phyloP scores from a whole-genome alignment of 2,329 filamentous ascomycete genomes.

The Phyllosticta citribraziliensis region DNA sequence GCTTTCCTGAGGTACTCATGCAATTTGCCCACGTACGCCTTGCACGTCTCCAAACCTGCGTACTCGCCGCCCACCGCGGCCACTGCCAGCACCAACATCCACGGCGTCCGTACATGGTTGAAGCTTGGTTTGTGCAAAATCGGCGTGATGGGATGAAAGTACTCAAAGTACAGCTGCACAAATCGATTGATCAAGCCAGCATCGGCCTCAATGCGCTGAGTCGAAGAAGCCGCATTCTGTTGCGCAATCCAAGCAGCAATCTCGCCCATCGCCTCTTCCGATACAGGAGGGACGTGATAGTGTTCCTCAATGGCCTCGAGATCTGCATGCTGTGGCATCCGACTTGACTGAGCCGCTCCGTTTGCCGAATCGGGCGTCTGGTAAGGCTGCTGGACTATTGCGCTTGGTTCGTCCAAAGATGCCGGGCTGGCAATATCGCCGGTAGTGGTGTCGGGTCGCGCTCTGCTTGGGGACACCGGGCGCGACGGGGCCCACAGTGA shows the following conservation, averaged over 20 bases:
- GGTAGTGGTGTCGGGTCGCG: not conserved
- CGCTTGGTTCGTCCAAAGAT: not conserved
- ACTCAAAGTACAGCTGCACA: slow-evolving; percentile 1
- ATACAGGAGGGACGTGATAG: not conserved
- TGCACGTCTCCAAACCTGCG: not conserved
- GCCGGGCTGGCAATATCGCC: not conserved
- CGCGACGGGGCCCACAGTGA: not conserved
- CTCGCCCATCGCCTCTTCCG: not conserved
- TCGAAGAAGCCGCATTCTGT: not conserved
- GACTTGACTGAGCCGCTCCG: too few relatives aligned
- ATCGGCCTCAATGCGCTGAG: not conserved
- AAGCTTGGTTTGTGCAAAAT: not conserved
- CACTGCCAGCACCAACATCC: not conserved
- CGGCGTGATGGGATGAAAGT: not conserved
- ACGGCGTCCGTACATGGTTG: not conserved
- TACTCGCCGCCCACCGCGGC: not conserved
- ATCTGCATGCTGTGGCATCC: not conserved
- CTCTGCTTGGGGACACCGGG: not conserved
- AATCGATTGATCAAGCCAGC: not conserved
- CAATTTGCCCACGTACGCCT: not conserved
- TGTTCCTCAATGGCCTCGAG: not conserved
- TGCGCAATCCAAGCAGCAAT: not conserved
- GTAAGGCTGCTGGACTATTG: not conserved
- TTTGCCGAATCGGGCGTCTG: not conserved
- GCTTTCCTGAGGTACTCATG: not conserved